Evolutionary conservation across 2,329 filamentous ascomycete species (phyloP).

Genomic region (Ophiosphaerella herpotricha): DNA sequence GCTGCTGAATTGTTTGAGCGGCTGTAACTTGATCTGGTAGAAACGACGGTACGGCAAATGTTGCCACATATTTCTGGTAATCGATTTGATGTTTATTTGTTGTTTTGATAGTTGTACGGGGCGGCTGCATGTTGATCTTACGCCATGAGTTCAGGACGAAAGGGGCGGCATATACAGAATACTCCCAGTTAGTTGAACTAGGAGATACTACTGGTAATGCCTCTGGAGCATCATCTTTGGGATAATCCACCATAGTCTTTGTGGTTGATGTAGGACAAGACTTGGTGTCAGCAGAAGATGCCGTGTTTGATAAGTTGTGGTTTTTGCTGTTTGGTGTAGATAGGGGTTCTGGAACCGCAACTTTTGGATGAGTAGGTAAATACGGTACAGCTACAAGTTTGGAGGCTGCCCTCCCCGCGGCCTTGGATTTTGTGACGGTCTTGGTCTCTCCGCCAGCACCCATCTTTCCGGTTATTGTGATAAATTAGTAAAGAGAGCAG

Average conservation of each 20-base stretch:
- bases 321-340: not conserved
- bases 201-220: not conserved
- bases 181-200: constrained; percentile 5
- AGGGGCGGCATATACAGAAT: constrained; percentile 28
- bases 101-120: constrained; percentile 5
- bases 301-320: too few species aligned
- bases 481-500: too few species aligned
- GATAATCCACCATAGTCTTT: not conserved
- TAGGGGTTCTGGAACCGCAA: not conserved
- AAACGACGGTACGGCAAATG: constrained; percentile 27
- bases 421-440: too few species aligned
- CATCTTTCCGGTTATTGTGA: not conserved
- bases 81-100: constrained; percentile 18
- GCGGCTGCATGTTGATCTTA: constrained; percentile 20
- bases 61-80: constrained; percentile 15
- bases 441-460: too few species aligned
- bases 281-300: too few species aligned
- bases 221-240: not conserved
- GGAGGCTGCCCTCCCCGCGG: not conserved
- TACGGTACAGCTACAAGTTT: constrained; percentile 10
- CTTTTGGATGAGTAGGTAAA: not conserved
- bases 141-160: constrained; percentile 21
- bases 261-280: too few species aligned
- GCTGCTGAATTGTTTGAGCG: not conserved
- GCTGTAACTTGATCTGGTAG: constrained; percentile 1